Base-by-base conservation (phyloP, 768 basidiomycete genomes). In the Lactarius trivialis region DNA sequence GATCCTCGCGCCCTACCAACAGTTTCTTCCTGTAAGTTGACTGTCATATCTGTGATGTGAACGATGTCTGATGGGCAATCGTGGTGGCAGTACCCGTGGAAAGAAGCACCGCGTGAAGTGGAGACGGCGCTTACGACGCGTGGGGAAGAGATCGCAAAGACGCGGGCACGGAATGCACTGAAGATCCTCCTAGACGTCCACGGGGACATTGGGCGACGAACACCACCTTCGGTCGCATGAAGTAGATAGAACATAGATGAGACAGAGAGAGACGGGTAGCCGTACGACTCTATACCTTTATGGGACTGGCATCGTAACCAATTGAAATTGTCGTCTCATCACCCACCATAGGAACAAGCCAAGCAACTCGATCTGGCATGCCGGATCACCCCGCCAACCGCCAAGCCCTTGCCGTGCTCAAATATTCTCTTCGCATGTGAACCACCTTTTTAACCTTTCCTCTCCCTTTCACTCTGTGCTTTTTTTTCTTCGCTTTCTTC, bases 141-240 rank as follows among this genome's bases (percentile, higher is more conserved):
- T 58, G 82, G 82, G 41, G 89, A 91, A 68, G 96, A 98, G 61
- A 80, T 98, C 76, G 84, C 93, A 33, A 85, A 87, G 71, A 82
- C 96, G 48, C 83, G 97, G 58, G 96, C 97, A 21, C 82, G 96
- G 60, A 98, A 98, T 78, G 96, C 94, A 15, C 82, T 99, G 70
- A 93, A 94, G 74, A 93, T 93, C 63, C 74, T 94, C 65, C 76
- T 94, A 71, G 93, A 93, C 69, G 88, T 91, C 41, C 91, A 92
- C 74, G 89, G 90, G n/a, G 90, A 93, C 72, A 89, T 93, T 58
- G 67, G 67, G 32, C 52, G 67, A 50, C 60, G 67, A 41, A 28
- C 60, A 7, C 36, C 60, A 7, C 36, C 60, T 14, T 36, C 56
- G 2, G 48, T 36, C 30, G 7, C 49, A 24, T 54, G 54, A 62